Conservation (phyloP, 768 basidiomycete genomes). For the Rhizopogon vesiculosus region DNA sequence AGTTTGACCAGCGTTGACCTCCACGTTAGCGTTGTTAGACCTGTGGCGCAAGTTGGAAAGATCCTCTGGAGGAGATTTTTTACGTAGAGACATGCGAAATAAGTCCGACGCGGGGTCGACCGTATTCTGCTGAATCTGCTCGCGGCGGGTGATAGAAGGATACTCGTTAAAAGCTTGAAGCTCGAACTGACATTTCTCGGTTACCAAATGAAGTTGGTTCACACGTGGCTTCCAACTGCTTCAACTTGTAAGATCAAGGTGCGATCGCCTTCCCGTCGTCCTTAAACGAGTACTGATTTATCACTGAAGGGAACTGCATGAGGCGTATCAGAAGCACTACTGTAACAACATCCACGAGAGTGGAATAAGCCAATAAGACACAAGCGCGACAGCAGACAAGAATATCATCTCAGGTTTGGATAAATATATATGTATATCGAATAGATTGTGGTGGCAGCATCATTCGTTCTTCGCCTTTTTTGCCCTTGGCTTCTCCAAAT, state of each 20-base stretch:
- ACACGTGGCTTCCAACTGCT: neutral
- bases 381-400: constrained; percentile 6
- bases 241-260: no score
- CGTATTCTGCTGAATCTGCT: neutral
- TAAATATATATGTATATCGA: constrained; percentile 25
- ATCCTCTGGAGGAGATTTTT: constrained; percentile 22
- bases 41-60: constrained; percentile 25
- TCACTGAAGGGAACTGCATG: neutral
- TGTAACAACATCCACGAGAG: constrained; percentile 2
- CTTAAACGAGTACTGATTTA: no score
- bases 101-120: neutral
- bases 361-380: constrained; percentile 4
- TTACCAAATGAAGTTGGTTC: constrained; percentile 3
- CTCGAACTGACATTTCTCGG: neutral
- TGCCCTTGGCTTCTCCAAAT: constrained; percentile 75
- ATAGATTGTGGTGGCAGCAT: constrained; percentile 8
- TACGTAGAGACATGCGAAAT: constrained; percentile 21
- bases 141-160: neutral
- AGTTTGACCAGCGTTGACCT: constrained; percentile 24
- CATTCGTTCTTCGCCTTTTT: constrained; percentile 61
- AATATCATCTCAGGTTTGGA: constrained; percentile 6
- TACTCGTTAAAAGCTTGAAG: neutral
- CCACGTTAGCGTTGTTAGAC: constrained; percentile 32
- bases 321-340: neutral
- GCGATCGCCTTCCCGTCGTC: no score